These are phyloP conservation scores for Sarcodon aspratus DNA, from an alignment of 768 basidiomycete genomes.

Conservation along the genomic window DNA sequence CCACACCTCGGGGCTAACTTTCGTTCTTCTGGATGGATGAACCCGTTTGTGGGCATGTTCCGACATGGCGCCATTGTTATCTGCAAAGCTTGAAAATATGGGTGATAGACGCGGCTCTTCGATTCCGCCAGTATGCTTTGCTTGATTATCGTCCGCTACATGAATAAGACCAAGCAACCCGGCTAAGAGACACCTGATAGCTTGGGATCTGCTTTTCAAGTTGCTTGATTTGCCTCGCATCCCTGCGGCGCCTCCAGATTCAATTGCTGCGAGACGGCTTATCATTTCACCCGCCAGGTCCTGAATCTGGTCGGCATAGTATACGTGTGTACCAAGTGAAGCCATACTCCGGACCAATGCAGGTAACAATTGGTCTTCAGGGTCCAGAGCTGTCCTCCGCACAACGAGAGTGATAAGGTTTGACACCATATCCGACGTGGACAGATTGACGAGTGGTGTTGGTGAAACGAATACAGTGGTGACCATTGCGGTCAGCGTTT, in stretches of 20 bases:
- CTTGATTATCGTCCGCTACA: constrained; percentile 42
- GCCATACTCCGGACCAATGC: constrained; percentile 66
- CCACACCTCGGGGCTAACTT: constrained; percentile 77
- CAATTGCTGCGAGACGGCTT: constrained; percentile 58
- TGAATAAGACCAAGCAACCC: constrained; percentile 61
- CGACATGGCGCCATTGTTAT: constrained; percentile 1
- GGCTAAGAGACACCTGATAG: constrained; percentile 59
- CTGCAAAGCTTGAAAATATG: constrained; percentile 5
- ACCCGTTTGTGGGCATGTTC: constrained; percentile 9
- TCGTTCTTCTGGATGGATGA: constrained; percentile 42
- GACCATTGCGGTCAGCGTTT: constrained; percentile 65
- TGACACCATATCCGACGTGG: constrained; percentile 80
- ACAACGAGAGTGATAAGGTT: constrained; percentile 67
- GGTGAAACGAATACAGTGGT: constrained; percentile 75
- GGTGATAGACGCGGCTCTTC: constrained; percentile 8
- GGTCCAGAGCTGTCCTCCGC: constrained; percentile 51
- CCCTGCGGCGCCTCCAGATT: constrained; percentile 46
- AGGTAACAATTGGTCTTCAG: constrained; percentile 54
- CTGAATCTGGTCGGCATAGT: constrained; percentile 94
- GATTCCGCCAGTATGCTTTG: constrained; percentile 15
- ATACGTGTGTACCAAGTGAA: constrained; percentile 82
- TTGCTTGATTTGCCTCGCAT: constrained; percentile 21
- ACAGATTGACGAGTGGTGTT: constrained; percentile 78
- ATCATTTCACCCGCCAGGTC: constrained; percentile 82
- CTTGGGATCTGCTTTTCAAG: constrained; percentile 42